Conservation (phyloP, 2,329 filamentous ascomycete species). For the Trichoderma breve region DNA sequence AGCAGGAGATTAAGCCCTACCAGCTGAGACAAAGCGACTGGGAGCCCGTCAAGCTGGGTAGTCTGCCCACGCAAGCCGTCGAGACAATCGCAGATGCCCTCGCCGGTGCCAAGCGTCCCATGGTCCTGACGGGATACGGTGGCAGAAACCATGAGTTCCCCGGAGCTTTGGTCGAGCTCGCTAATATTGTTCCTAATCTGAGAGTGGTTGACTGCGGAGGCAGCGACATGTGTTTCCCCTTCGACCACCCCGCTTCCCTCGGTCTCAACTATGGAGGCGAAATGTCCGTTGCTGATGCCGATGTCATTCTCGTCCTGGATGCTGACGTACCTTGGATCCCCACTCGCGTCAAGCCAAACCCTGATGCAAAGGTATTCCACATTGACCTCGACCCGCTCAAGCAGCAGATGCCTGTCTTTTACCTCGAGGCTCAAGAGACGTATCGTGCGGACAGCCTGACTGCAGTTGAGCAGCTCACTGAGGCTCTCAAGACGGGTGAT, state of each 20-base stretch:
- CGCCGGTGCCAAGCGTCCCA: constrained; percentile 60
- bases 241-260: constrained; percentile 64
- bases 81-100: constrained; percentile 61
- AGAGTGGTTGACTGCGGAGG: constrained; percentile 74
- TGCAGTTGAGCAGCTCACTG: constrained; percentile 67
- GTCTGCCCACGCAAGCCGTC: constrained; percentile 51
- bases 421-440: constrained; percentile 62
- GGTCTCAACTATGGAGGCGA: constrained; percentile 74
- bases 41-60: constrained; percentile 68
- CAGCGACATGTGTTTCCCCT: constrained; percentile 79
- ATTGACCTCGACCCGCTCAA: constrained; percentile 66
- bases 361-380: constrained; percentile 57
- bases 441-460: constrained; percentile 65
- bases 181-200: constrained; percentile 65
- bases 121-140: constrained; percentile 69
- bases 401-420: constrained; percentile 72
- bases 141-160: constrained; percentile 67
- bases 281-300: constrained; percentile 69
- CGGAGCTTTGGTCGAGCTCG: constrained; percentile 61
- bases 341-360: constrained; percentile 61
- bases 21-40: constrained; percentile 66
- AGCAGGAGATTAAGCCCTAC: constrained; percentile 77
- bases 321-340: constrained; percentile 93
- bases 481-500: constrained; percentile 52
- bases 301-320: constrained; percentile 81